Evolutionary conservation across 441 rosid species (phyloP), one percentile per base, ranked within the genome.

Genomic region (Gossypium aridum): DNA sequence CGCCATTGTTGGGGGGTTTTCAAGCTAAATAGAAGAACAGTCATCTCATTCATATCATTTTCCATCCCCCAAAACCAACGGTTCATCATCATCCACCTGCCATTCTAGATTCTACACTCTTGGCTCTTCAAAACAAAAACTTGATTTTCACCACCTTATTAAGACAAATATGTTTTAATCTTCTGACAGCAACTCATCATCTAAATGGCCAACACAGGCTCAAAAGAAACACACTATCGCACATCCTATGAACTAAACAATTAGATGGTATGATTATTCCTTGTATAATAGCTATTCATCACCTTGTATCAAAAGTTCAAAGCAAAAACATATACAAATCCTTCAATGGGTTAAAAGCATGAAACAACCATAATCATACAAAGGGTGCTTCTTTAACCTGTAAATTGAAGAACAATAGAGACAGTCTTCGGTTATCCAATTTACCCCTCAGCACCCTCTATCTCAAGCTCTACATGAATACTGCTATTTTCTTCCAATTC

Each of bases 401-500:
- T 10, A 13, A 16, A 17, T 64, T 64, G 51, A 3, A 54, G 43
- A 14, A 19, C 25, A 5, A 12, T 12, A 12, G 2, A 56, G 54
- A 37, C 43, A 7, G 43, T 1, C 43, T 37, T 37, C 43, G 2
- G 43, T 37, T 37, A 37, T 37, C 43, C 43, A 7, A 37, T 37
- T 37, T 37, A 37, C 43, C 43, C 43, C 26, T 53, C 47, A 43
- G 62, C 54, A 68, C 59, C 25, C 55, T 71, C 53, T 47, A 57
- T 51, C 25, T 51, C 39, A 59, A 54, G 20, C 2, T 75, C 39
- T 78, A 71, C 22, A 71, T 7, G 61, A 19, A 75, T n/a, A 76
- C n/a, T 47, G 56, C 68, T 57, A 51, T 79, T 79, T 69, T 83
- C 82, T 57, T 83, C 85, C 80, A 80, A 76, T 25, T 90, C 87